A percentile compares a stretch with the other conserved stretches of the same genome.
Evolutionary conservation across 2,329 filamentous ascomycete species (phyloP).

Genomic region (Fusarium papillatum): DNA sequence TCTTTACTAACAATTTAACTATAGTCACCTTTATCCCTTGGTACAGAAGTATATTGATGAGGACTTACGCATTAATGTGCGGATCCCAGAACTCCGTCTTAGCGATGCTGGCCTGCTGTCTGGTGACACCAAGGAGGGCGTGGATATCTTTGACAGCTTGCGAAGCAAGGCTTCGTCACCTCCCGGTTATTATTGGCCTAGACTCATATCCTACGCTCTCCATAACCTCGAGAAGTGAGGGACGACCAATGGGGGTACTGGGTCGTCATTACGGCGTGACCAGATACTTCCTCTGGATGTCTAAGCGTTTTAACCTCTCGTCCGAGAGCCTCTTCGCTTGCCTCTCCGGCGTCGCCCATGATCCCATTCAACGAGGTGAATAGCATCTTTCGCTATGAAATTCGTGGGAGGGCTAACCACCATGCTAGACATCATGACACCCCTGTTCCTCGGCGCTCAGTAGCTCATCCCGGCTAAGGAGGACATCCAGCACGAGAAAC

Average conservation of each 20-base stretch:
- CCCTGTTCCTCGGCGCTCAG: slow-evolving; percentile 86
- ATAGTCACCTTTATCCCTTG: slow-evolving; percentile 61
- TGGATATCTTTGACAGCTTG: slow-evolving; percentile 74
- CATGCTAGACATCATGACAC: slow-evolving; percentile 83
- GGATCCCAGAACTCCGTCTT: slow-evolving; percentile 81
- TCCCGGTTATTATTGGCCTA: slow-evolving; percentile 82
- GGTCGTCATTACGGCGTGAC: slow-evolving; percentile 91
- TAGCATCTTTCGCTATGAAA: neutral
- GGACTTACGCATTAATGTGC: slow-evolving; percentile 78
- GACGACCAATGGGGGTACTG: slow-evolving; percentile 85
- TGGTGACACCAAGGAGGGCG: slow-evolving; percentile 76
- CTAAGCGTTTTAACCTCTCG: slow-evolving; percentile 80
- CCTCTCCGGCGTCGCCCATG: slow-evolving; percentile 88
- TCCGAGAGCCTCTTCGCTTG: slow-evolving; percentile 84
- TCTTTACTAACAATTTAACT: slow-evolving; percentile 9
- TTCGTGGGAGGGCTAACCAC: neutral
- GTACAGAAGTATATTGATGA: slow-evolving; percentile 78
- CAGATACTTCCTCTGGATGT: slow-evolving; percentile 97
- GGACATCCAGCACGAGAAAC: slow-evolving; percentile 87
- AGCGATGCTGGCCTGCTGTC: slow-evolving; percentile 77
- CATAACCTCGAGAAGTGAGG: slow-evolving; percentile 82
- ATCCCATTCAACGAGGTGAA: slow-evolving; percentile 72
- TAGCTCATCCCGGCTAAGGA: slow-evolving; percentile 84
- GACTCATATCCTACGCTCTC: slow-evolving; percentile 84
- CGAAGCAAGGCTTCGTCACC: slow-evolving; percentile 64